Evolutionary conservation across 2,329 filamentous ascomycete species (phyloP).

Genomic region (Talaromyces amestolkiae): DNA sequence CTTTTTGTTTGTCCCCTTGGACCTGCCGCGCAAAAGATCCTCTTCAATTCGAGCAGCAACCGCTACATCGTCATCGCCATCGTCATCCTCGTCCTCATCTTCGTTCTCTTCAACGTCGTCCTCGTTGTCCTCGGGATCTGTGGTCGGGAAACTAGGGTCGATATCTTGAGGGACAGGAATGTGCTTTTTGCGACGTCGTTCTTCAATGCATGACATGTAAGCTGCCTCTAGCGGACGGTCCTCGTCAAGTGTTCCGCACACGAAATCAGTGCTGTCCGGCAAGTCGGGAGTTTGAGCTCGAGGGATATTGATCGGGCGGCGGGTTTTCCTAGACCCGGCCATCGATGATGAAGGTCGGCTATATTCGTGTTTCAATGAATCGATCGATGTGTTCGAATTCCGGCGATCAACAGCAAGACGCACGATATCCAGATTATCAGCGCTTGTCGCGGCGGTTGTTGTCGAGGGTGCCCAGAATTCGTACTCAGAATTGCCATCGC

Average conservation of each 20-base stretch:
- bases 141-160: slow-evolving; percentile 94
- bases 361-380: slow-evolving; percentile 44
- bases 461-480: slow-evolving; percentile 60
- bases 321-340: slow-evolving; percentile 30
- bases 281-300: slow-evolving; percentile 73
- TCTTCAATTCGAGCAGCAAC: slow-evolving; percentile 29
- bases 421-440: slow-evolving; percentile 51
- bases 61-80: slow-evolving; percentile 59
- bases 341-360: slow-evolving; percentile 27
- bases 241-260: slow-evolving; percentile 96
- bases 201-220: slow-evolving; percentile 80
- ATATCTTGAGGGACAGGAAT: slow-evolving; percentile 90
- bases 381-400: slow-evolving; percentile 54
- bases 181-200: slow-evolving; percentile 77
- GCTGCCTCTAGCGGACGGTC: slow-evolving; percentile 92
- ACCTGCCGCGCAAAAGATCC: slow-evolving; percentile 35
- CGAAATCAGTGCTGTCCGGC: slow-evolving; percentile 96
- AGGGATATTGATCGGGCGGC: slow-evolving; percentile 43
- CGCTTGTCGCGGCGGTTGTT: slow-evolving; percentile 52
- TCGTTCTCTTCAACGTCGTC: slow-evolving; percentile 63
- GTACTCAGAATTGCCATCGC: slow-evolving; percentile 62
- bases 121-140: slow-evolving; percentile 83
- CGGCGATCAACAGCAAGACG: slow-evolving; percentile 47
- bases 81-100: slow-evolving; percentile 55
- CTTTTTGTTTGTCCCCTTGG: slow-evolving; percentile 50